Base-by-base conservation (phyloP, 2,329 filamentous ascomycete species). In the Curvularia verruculosa region DNA sequence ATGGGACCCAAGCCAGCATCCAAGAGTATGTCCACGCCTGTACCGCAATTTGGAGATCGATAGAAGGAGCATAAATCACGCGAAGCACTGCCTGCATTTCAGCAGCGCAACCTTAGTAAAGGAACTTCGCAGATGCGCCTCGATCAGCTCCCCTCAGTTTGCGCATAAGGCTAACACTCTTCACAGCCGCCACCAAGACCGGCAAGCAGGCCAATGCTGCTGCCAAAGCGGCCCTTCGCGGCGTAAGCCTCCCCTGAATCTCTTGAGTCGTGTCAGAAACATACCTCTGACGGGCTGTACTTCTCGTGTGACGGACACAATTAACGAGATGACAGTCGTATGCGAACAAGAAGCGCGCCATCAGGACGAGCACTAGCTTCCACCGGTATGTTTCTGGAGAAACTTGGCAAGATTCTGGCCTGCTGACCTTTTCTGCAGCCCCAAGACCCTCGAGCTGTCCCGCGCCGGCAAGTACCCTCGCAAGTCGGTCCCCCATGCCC, bases 401-500 rank as follows among this genome's bases (percentile, higher is more conserved):
- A 1, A 15, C 4, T 18, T 15, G 15, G 10, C 24, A 12, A 15
- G 12, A 31, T 28, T 23, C 18, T 52, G 5, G 29, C 34, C 40
- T 58, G 34, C 58, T 63, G 44, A 60, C 43, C 19, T 9, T 24
- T 18, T 34, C n/a, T n/a, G 10, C 50, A 63, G 60, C 61, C 95
- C 95, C 77, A 98, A 97, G 90, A 97, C 93, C 71, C 91, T 97
- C 77, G 84, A 90, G 81, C 88, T 97, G 74, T 90, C 92, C 54
- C 91, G 95, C 78, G 81, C 89, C 49, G 93, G 94, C 81, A 96
- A 96, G 85, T 98, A 96, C 87, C 93, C 91, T 71, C 92, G 94
- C 85, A 96, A 95, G 87, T 93, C 92, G 71, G 87, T 99, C 79
- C 89, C 91, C 75, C 89, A 94, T 81, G 86, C 87, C 79, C 89